Percentiles rank a stretch among this genome's conserved stretches.
phyloP scores from a whole-genome alignment of 257 asterid genomes.

The Salvia hispanica region DNA sequence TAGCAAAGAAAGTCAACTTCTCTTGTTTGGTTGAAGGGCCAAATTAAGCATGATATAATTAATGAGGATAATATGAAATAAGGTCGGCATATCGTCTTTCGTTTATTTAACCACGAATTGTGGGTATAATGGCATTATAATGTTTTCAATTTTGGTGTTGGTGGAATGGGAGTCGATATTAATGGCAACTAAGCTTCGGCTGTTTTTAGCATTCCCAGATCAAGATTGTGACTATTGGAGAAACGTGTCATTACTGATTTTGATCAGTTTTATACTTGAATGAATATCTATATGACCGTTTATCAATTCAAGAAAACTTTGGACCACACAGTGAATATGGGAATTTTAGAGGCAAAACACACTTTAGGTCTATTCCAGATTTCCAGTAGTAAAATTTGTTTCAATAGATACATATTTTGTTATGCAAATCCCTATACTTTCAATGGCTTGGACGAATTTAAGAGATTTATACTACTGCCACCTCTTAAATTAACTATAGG shows the following conservation, averaged over 20 bases:
- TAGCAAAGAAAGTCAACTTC: constrained; percentile 23
- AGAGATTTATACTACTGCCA: too few species aligned
- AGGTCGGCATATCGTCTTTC: background rate
- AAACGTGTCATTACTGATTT: background rate
- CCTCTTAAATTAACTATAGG: too few species aligned
- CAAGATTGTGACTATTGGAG: background rate
- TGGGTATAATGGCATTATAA: too few species aligned
- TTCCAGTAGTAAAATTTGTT: too few species aligned
- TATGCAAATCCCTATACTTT: too few species aligned
- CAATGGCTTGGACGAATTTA: too few species aligned
- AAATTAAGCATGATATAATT: background rate
- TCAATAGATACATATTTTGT: too few species aligned
- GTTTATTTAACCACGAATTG: too few species aligned
- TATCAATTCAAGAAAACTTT: background rate
- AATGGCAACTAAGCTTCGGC: background rate
- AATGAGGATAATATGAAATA: background rate
- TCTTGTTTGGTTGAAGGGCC: background rate
- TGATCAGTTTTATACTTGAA: background rate
- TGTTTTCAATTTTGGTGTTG: too few species aligned
- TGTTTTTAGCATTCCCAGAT: constrained; percentile 18
- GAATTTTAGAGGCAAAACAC: background rate
- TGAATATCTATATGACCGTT: background rate
- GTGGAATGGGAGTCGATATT: background rate
- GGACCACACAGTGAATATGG: background rate
- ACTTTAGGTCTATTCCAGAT: background rate